These are phyloP conservation scores for Lepidium sativum DNA, from an alignment of 345 rosid genomes.

Conservation along the genomic window DNA sequence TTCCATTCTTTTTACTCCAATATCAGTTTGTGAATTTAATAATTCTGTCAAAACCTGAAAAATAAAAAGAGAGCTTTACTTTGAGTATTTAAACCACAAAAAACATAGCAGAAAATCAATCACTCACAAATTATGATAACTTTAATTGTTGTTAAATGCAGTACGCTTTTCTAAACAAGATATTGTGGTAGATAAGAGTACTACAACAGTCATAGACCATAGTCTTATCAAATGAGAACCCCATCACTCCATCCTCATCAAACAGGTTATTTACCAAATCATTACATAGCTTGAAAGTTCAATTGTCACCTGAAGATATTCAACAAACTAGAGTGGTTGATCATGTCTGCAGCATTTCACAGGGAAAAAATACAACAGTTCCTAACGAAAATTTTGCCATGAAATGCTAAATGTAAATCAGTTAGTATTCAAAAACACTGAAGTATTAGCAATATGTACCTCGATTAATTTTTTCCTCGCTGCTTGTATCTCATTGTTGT, in stretches of 20 bases:
- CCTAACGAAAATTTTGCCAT: not conserved
- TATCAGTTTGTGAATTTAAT: constrained; percentile 26
- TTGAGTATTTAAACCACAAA: not conserved
- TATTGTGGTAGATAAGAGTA: not conserved
- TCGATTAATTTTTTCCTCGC: constrained; percentile 30
- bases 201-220: not conserved
- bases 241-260: not conserved
- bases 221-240: not conserved
- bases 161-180: not conserved
- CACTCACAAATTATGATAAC: not conserved
- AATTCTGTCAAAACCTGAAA: constrained; percentile 45
- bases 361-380: not conserved
- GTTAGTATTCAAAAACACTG: not conserved
- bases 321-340: not conserved
- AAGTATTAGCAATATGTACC: constrained; percentile 21
- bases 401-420: not conserved
- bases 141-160: not conserved
- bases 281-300: not conserved
- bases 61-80: constrained; percentile 1
- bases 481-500: constrained; percentile 37
- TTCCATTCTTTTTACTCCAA: constrained; percentile 84
- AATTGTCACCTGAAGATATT: not conserved
- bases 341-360: not conserved
- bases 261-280: not conserved
- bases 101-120: not conserved